These are phyloP conservation scores for Zygoascus ofunaensis DNA, from an alignment of 805 yeast species.

Conservation along the genomic window DNA sequence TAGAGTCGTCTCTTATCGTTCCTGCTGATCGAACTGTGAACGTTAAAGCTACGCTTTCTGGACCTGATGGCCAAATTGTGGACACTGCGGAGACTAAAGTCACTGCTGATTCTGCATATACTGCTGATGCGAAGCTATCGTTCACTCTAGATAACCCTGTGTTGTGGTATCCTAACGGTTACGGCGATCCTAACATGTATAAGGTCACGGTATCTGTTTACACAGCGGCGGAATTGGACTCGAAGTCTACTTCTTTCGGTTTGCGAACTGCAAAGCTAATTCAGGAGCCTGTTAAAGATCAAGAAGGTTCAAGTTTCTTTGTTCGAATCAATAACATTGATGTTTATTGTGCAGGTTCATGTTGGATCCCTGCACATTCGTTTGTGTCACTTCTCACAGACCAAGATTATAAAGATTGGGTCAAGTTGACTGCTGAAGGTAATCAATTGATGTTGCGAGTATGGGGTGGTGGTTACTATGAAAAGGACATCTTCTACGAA, in stretches of 20 bases:
- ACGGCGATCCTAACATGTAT: slow-evolving; percentile 33
- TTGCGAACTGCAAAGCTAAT: slow-evolving; percentile 34
- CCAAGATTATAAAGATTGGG: slow-evolving; percentile 33
- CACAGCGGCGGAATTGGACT: background rate
- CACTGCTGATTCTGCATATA: background rate
- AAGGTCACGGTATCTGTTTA: slow-evolving; percentile 12
- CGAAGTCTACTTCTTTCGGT: slow-evolving; percentile 23
- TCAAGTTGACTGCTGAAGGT: slow-evolving; percentile 31
- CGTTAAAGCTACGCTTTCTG: slow-evolving; percentile 6
- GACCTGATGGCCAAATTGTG: slow-evolving; percentile 10
- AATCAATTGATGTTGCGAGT: slow-evolving; percentile 39
- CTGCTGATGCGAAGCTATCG: background rate
- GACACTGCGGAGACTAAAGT: background rate
- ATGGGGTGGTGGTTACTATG: slow-evolving; percentile 46
- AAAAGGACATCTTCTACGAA: slow-evolving; percentile 34
- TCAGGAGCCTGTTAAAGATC: slow-evolving; percentile 29
- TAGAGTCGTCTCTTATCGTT: slow-evolving; percentile 5
- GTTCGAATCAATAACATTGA: slow-evolving; percentile 36
- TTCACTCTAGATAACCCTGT: slow-evolving; percentile 23
- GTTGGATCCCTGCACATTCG: slow-evolving; percentile 44
- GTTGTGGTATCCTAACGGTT: slow-evolving; percentile 36
- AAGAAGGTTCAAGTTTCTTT: slow-evolving; percentile 35
- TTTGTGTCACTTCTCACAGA: slow-evolving; percentile 29
- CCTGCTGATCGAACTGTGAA: slow-evolving; percentile 2
- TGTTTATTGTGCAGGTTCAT: slow-evolving; percentile 34